phyloP scores from a whole-genome alignment of 768 basidiomycete genomes.

The Suillus subluteus region DNA sequence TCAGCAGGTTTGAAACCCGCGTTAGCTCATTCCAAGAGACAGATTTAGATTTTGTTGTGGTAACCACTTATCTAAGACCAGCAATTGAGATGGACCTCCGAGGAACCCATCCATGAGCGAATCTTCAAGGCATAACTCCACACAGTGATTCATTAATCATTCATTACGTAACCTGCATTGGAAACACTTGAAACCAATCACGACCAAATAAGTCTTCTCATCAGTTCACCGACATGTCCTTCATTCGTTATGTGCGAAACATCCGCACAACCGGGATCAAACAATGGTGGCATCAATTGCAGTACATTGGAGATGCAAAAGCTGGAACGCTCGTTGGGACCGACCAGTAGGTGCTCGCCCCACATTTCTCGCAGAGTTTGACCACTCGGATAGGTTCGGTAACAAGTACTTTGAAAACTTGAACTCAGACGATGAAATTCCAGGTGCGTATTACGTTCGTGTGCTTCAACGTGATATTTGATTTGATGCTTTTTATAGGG shows the following conservation, averaged over 20 bases:
- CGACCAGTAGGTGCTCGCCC: conserved; percentile 70
- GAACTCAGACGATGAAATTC: conserved; percentile 85
- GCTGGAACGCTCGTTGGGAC: conserved; percentile 73
- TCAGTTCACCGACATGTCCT: conserved; percentile 53
- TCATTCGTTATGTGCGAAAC: conserved; percentile 75
- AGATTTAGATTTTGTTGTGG: too few relatives aligned
- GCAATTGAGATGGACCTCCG: too few relatives aligned
- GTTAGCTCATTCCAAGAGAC: too few relatives aligned
- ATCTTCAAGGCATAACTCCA: too few relatives aligned
- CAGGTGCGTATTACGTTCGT: conserved; percentile 54
- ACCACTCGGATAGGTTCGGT: conserved; percentile 67
- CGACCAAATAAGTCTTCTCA: conserved; percentile 20
- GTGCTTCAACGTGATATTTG: neutral
- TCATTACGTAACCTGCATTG: conserved; percentile 1
- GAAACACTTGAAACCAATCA: conserved; percentile 24
- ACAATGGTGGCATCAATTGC: conserved; percentile 91
- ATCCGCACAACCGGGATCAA: conserved; percentile 74
- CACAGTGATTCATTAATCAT: too few relatives aligned
- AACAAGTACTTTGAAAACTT: conserved; percentile 95
- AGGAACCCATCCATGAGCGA: too few relatives aligned
- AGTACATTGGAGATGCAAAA: conserved; percentile 95
- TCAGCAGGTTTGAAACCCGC: too few relatives aligned
- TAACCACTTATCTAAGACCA: too few relatives aligned
- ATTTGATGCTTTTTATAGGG: conserved; percentile 47
- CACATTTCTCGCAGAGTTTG: conserved; percentile 6